Evolutionary conservation across 371 early-diverging fungal genomes (phyloP).

Genomic region (Basidiobolus meristosporus): DNA sequence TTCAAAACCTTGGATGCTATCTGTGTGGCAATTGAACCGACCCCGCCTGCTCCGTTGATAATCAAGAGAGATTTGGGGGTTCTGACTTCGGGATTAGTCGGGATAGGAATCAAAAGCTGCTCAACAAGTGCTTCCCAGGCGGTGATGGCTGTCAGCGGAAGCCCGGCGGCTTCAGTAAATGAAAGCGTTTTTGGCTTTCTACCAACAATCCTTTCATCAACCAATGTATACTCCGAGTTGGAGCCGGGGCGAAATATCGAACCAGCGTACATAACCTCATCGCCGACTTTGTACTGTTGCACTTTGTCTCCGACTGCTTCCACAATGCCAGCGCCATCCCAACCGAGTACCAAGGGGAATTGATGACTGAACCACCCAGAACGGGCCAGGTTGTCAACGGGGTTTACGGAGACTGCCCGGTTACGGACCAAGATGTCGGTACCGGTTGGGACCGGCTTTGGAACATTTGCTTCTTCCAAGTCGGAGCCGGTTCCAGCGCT

Average conservation of each 20-base stretch:
- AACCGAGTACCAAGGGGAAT: conserved; percentile 52
- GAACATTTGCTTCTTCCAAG: conserved; percentile 29
- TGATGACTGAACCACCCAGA: conserved; percentile 55
- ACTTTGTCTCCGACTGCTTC: conserved; percentile 52
- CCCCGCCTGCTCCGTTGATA: conserved; percentile 85
- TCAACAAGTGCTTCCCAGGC: too few relatives aligned
- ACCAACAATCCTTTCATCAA: conserved; percentile 13
- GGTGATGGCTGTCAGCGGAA: conserved; percentile 54
- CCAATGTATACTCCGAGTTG: conserved; percentile 66
- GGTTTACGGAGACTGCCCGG: conserved; percentile 66
- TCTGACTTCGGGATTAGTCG: too few relatives aligned
- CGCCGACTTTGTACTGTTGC: conserved; percentile 48
- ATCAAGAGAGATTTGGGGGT: conserved; percentile 56
- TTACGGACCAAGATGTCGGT: conserved; percentile 62
- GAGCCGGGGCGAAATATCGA: conserved; percentile 20
- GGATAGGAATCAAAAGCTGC: too few relatives aligned
- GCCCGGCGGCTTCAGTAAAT: conserved; percentile 44
- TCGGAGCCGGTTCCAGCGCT: too few relatives aligned
- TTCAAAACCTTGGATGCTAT: too few relatives aligned
- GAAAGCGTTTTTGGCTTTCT: conserved; percentile 31
- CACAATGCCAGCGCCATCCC: conserved; percentile 71
- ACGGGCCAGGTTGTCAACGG: conserved; percentile 84
- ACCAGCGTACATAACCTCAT: conserved; percentile 69
- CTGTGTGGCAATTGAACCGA: conserved; percentile 37
- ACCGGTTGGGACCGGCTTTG: conserved; percentile 21